Evolutionary conservation across 345 rosid genomes (phyloP).

Genomic region (Pelargonium nanum): DNA sequence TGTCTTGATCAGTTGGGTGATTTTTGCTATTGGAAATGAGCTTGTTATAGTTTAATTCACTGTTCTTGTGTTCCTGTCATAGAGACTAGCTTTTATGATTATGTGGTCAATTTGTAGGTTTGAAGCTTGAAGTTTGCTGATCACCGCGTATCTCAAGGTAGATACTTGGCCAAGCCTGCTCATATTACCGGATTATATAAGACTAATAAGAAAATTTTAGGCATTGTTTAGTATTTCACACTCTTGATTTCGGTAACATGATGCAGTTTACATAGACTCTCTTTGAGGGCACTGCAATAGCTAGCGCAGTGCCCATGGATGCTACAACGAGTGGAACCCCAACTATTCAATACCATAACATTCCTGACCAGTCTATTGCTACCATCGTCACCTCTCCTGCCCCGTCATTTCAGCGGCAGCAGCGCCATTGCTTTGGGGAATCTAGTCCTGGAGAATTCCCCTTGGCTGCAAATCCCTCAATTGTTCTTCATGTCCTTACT

Average conservation of each 20-base stretch:
- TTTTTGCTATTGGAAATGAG: neutral
- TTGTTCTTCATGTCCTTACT: slow-evolving; percentile 87
- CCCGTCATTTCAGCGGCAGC: slow-evolving; percentile 49
- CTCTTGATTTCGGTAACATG: neutral
- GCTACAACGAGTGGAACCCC: slow-evolving; percentile 73
- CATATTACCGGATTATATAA: neutral
- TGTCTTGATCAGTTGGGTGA: no score
- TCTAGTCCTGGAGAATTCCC: slow-evolving; percentile 95
- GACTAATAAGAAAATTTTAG: no score
- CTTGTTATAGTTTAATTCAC: neutral
- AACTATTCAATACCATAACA: slow-evolving; percentile 48
- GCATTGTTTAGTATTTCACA: neutral
- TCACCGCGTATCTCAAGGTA: slow-evolving; percentile 22
- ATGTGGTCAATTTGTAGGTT: slow-evolving; percentile 33
- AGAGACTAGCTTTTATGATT: slow-evolving; percentile 5
- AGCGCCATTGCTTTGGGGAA: slow-evolving; percentile 74
- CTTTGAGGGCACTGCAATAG: slow-evolving; percentile 43
- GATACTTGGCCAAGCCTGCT: slow-evolving; percentile 5
- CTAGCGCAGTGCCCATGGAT: slow-evolving; percentile 84
- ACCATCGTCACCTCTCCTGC: slow-evolving; percentile 41
- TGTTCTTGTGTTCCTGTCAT: neutral
- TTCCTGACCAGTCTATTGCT: slow-evolving; percentile 60
- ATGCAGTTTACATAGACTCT: neutral
- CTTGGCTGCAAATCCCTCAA: slow-evolving; percentile 84
- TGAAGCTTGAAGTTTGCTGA: slow-evolving; percentile 38